Percentiles rank a stretch among this genome's conserved stretches.
Evolutionary conservation across 2,329 filamentous ascomycete species (phyloP).

Genomic region (Pseudomassariella vexata): DNA sequence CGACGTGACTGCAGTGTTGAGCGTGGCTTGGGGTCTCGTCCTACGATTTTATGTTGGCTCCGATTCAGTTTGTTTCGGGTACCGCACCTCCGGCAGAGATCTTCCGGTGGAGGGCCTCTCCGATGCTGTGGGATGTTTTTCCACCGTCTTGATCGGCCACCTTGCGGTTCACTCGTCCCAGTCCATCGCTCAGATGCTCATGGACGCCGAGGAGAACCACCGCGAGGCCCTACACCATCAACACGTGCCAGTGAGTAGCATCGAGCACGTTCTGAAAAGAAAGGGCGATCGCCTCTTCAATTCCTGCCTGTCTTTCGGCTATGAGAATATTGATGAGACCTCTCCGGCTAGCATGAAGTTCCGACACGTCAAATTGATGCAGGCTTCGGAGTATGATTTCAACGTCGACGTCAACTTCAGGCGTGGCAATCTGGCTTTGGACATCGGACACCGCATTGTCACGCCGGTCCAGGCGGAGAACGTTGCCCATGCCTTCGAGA

Average conservation of each 20-base stretch:
- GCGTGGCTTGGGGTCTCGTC: slow-evolving; percentile 55
- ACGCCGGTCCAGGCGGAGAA: slow-evolving; percentile 37
- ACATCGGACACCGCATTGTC: slow-evolving; percentile 38
- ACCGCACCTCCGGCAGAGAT: slow-evolving; percentile 38
- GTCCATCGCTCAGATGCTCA: slow-evolving; percentile 18
- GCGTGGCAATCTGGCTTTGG: slow-evolving; percentile 33
- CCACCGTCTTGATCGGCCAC: slow-evolving; percentile 19
- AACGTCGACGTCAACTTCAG: slow-evolving; percentile 38
- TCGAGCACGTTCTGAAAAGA: slow-evolving; percentile 39
- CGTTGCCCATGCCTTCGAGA: slow-evolving; percentile 47
- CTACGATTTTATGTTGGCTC: slow-evolving; percentile 48
- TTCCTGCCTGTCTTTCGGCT: slow-evolving; percentile 42
- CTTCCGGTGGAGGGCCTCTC: slow-evolving; percentile 33
- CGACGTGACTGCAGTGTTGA: slow-evolving; percentile 43
- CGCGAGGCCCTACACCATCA: slow-evolving; percentile 31
- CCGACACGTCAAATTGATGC: slow-evolving; percentile 30
- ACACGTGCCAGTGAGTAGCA: slow-evolving; percentile 36
- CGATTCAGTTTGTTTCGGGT: slow-evolving; percentile 50
- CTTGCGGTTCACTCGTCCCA: slow-evolving; percentile 13
- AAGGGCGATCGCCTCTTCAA: slow-evolving; percentile 41
- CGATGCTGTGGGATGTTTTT: slow-evolving; percentile 40
- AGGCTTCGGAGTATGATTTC: slow-evolving; percentile 41
- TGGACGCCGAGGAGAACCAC: slow-evolving; percentile 18
- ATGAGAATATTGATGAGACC: slow-evolving; percentile 22
- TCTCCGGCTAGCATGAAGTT: slow-evolving; percentile 26